A percentile compares a stretch with the other conserved stretches of the same genome.
These are phyloP conservation scores for Malus domestica DNA, from an alignment of 306 rosid species.

Conservation along the genomic window DNA sequence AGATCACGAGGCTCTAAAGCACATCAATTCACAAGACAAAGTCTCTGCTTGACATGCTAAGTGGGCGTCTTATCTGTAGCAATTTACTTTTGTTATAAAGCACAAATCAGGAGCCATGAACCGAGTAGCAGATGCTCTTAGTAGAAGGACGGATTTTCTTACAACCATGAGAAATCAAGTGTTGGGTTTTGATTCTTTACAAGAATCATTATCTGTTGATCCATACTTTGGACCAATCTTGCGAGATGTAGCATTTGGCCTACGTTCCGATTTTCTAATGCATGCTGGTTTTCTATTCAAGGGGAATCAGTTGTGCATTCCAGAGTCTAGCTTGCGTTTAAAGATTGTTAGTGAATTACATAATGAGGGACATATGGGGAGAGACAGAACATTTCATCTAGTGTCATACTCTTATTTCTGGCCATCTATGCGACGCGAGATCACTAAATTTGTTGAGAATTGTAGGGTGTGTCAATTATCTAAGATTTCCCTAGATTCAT, in stretches of 20 bases:
- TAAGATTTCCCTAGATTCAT: neutral
- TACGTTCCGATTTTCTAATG: neutral
- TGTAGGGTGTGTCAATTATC: neutral
- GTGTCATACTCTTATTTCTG: neutral
- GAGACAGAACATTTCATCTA: neutral
- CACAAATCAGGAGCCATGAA: neutral
- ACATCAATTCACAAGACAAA: neutral
- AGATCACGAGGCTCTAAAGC: neutral
- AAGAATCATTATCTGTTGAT: neutral
- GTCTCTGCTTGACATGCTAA: neutral
- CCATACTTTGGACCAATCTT: neutral
- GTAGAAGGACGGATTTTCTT: neutral
- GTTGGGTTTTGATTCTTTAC: neutral
- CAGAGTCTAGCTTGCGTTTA: neutral
- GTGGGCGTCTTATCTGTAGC: neutral
- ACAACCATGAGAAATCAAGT: neutral
- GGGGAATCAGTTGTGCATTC: neutral
- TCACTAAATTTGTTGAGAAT: neutral
- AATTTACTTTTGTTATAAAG: neutral
- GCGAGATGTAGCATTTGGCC: neutral
- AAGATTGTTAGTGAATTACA: neutral
- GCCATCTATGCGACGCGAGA: neutral
- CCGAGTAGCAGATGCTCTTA: neutral
- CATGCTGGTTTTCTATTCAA: neutral
- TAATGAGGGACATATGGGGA: neutral